These are phyloP conservation scores for Chrysophaeum taylorii DNA, from an alignment of 352 stramenopile genomes.

Conservation along the genomic window DNA sequence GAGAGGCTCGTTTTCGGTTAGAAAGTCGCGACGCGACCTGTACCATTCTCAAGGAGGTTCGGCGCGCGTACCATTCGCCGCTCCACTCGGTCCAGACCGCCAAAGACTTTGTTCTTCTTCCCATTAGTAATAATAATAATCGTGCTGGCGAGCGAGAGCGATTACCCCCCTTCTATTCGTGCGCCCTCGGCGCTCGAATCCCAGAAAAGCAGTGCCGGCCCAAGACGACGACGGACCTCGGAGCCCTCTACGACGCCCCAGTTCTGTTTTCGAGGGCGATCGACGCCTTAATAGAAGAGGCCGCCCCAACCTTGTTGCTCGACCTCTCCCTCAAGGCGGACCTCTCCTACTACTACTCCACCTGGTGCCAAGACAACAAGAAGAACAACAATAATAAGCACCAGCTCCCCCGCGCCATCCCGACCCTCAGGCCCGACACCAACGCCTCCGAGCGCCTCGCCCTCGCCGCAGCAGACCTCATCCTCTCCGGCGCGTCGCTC, in stretches of 20 bases:
- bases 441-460: background rate
- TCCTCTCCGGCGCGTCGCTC: background rate
- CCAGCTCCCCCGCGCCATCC: background rate
- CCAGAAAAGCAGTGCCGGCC: too few relatives aligned
- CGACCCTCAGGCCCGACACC: background rate
- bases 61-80: background rate
- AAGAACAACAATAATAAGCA: background rate
- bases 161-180: too few relatives aligned
- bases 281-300: background rate
- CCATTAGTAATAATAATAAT: too few relatives aligned
- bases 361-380: background rate
- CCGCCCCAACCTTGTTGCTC: background rate
- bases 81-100: background rate
- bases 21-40: background rate
- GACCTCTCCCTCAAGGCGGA: constrained; percentile 6
- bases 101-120: too few relatives aligned
- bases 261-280: background rate
- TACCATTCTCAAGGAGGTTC: background rate
- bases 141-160: too few relatives aligned
- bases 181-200: too few relatives aligned
- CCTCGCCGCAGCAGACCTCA: background rate
- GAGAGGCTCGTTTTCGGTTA: too few relatives aligned
- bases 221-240: too few relatives aligned
- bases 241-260: background rate
- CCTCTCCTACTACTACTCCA: background rate